Conservation (phyloP, 2,329 filamentous ascomycete genomes). For the Grosmannia clavigera region DNA sequence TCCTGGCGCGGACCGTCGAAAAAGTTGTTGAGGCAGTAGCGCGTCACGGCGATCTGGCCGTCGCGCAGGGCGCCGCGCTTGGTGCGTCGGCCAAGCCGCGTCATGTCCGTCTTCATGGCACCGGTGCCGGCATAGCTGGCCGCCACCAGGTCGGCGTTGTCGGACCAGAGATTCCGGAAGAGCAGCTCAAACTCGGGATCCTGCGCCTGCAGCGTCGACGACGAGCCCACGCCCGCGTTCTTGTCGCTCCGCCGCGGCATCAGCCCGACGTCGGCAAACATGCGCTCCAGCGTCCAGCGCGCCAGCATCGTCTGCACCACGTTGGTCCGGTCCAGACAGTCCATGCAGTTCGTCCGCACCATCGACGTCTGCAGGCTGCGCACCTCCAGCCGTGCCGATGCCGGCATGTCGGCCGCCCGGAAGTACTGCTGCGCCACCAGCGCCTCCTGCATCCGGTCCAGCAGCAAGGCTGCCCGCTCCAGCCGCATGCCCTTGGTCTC, state of each 20-base stretch:
- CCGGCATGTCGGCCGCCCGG: constrained; percentile 78
- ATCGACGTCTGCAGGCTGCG: constrained; percentile 76
- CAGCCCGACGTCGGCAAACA: constrained; percentile 74
- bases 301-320: constrained; percentile 97
- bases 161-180: constrained; percentile 96
- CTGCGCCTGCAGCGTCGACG: constrained; percentile 50
- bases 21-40: constrained; percentile 93
- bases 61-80: constrained; percentile 77
- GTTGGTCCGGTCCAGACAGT: constrained; percentile 94
- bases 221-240: too few species aligned
- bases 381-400: constrained; percentile 60
- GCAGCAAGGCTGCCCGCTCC: constrained; percentile 77
- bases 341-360: constrained; percentile 98
- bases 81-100: constrained; percentile 81
- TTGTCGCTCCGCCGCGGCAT: constrained; percentile 59
- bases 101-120: constrained; percentile 96
- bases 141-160: constrained; percentile 94
- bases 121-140: constrained; percentile 90
- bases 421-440: constrained; percentile 80
- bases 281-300: constrained; percentile 75
- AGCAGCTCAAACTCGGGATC: constrained; percentile 75
- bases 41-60: constrained; percentile 72
- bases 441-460: constrained; percentile 69
- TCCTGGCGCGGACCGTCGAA: constrained; percentile 87
- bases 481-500: constrained; percentile 93